A percentile compares a stretch with the other conserved stretches of the same genome.
These are phyloP conservation scores for Ascochyta fabae DNA, from an alignment of 2,329 filamentous ascomycete genomes.

Conservation along the genomic window DNA sequence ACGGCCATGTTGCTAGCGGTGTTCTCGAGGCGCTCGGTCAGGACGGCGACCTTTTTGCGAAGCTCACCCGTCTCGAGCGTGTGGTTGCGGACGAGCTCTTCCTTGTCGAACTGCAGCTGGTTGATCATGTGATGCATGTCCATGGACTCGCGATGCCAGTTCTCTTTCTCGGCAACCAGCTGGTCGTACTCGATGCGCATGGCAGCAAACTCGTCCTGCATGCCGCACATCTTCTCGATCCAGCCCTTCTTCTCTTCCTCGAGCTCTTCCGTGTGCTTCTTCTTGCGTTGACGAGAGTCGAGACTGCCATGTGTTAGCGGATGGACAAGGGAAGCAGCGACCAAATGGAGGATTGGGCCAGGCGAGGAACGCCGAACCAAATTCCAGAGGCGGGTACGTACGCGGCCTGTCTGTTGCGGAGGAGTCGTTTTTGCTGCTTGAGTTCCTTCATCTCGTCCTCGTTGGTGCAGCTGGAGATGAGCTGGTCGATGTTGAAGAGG, in stretches of 20 bases:
- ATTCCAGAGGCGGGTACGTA: conserved; percentile 63
- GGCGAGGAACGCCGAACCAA: conserved; percentile 39
- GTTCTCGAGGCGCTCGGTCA: conserved; percentile 74
- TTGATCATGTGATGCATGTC: conserved; percentile 78
- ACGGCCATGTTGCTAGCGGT: conserved; percentile 54
- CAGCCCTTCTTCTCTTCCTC: conserved; percentile 97
- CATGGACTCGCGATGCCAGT: conserved; percentile 75
- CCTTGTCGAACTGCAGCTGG: conserved; percentile 81
- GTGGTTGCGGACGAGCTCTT: conserved; percentile 86
- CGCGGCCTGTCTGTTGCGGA: conserved; percentile 96
- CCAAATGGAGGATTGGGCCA: conserved; percentile 42
- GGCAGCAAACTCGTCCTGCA: conserved; percentile 78
- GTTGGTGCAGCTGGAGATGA: conserved; percentile 86
- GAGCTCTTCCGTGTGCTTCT: conserved; percentile 94
- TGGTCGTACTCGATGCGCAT: conserved; percentile 67
- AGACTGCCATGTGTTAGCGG: conserved; percentile 66
- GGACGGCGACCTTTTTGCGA: conserved; percentile 87
- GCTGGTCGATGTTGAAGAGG: conserved; percentile 89
- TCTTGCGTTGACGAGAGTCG: conserved; percentile 96
- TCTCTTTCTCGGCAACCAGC: conserved; percentile 62
- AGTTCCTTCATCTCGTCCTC: conserved; percentile 96
- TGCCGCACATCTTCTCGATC: conserved; percentile 73
- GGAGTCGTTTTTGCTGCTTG: conserved; percentile 95
- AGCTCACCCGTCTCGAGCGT: conserved; percentile 90
- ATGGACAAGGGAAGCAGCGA: conserved; percentile 34